Percentiles rank a stretch among this genome's conserved stretches.
phyloP scores from a whole-genome alignment of 345 rosid species.

The Salix koriyanagi region DNA sequence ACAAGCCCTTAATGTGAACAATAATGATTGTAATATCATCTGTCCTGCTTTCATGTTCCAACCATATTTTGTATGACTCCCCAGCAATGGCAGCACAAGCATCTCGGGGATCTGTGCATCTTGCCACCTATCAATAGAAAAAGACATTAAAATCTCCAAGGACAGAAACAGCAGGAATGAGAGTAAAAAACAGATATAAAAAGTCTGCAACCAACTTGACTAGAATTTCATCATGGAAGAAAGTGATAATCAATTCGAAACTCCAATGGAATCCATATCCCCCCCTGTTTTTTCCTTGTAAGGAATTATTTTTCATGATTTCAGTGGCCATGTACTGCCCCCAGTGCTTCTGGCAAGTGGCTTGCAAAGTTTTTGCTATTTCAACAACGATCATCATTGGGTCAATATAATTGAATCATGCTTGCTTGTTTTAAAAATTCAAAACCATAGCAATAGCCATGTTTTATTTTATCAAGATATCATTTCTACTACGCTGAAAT shows the following conservation, averaged over 20 bases:
- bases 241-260: neutral
- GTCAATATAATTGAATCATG: neutral
- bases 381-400: neutral
- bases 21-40: conserved; percentile 95
- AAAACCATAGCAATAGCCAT: neutral
- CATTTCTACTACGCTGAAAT: neutral
- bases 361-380: neutral
- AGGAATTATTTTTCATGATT: neutral
- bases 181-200: neutral
- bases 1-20: conserved; percentile 69
- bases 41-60: conserved; percentile 81
- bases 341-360: neutral
- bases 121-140: conserved; percentile 52
- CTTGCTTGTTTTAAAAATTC: neutral
- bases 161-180: neutral
- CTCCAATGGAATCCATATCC: neutral
- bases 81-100: conserved; percentile 91
- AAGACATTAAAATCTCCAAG: neutral
- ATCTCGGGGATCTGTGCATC: conserved; percentile 72
- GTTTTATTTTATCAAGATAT: neutral
- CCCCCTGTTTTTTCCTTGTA: neutral
- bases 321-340: neutral
- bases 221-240: neutral
- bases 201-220: neutral
- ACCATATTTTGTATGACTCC: conserved; percentile 87